Base-by-base conservation (phyloP, 352 stramenopile genomes). In the Poterioochromonas sp. region DNA sequence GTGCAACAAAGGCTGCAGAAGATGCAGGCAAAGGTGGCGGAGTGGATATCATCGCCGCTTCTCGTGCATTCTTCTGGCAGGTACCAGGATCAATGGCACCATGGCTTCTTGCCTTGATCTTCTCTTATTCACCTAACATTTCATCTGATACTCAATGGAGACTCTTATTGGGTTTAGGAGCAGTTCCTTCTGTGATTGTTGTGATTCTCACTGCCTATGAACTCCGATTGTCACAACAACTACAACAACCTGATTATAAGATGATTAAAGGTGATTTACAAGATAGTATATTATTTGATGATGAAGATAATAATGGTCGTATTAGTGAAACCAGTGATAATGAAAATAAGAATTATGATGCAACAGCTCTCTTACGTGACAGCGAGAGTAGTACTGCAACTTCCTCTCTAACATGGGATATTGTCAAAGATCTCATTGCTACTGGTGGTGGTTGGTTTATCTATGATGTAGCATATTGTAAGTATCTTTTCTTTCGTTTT, bases 21-120 rank as follows among this genome's bases (percentile, higher is more conserved):
- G 85, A 86, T 77, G 80, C 80, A 63, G 83, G 80, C 15, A 15
- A 39, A 26, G 81, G 82, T 49, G 78, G 80, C 65, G 82, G 84
- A 39, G 26, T 39, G 1, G 34, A 71, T 47, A 29, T 71, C 26
- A 41, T 11, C 43, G 37, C 65, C 8, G 37, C 65, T 37, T 1
- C 22, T 44, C 18, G 2, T 1, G 32, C 41, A n/a, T 62, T 76
- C 41, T 35, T 76, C 26, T 62, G 41, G 41, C 41, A 60, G 40
- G 15, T 34, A 43, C 41, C 40, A 47, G 41, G 68, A n/a, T 8
- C 37, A 5, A 51, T 74, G 65, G 40, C 40, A 39, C 65, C 68
- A 34, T 76, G 40, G 41, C 8, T 76, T 11, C 12, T 76, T 0
- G 22, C 54, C 8, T 15, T 80, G 34, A 26, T 80, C 18, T 54